Conservation (phyloP, 176 grass and related monocot genomes). For the bread wheat (Triticum aestivum) region DNA sequence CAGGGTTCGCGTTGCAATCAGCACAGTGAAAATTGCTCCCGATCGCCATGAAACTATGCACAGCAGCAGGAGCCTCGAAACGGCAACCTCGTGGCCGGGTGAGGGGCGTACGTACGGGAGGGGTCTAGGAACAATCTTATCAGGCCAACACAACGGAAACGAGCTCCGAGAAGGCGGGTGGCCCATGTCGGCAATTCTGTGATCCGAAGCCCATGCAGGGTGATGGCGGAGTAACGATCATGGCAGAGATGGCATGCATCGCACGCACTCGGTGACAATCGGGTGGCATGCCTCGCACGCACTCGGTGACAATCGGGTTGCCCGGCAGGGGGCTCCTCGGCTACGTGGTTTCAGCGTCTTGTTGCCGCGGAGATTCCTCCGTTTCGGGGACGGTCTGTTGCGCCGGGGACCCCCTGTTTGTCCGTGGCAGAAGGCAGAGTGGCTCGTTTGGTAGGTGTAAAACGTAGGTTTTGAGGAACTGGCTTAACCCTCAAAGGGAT, state of each 20-base stretch:
- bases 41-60: background rate
- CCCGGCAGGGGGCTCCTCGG: background rate
- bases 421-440: background rate
- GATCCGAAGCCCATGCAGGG: constrained; percentile 24
- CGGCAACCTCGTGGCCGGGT: background rate
- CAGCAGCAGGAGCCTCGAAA: background rate
- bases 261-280: background rate
- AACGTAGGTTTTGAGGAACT: no score
- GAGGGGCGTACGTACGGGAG: background rate
- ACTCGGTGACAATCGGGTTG: background rate
- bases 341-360: background rate
- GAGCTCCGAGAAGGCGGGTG: background rate
- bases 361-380: constrained; percentile 29
- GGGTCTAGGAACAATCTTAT: constrained; percentile 13
- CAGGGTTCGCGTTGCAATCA: constrained; percentile 6
- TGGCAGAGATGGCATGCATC: constrained; percentile 1
- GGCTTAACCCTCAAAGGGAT: no score
- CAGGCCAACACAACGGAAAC: constrained; percentile 17
- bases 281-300: background rate
- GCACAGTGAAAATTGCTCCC: constrained; percentile 19
- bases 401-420: background rate
- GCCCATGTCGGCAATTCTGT: background rate
- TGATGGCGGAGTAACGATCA: background rate
- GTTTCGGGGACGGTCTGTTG: background rate
- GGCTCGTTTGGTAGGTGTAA: background rate